Conservation (phyloP, 176 grass and related monocot species). For the Aegilops bicornis region DNA sequence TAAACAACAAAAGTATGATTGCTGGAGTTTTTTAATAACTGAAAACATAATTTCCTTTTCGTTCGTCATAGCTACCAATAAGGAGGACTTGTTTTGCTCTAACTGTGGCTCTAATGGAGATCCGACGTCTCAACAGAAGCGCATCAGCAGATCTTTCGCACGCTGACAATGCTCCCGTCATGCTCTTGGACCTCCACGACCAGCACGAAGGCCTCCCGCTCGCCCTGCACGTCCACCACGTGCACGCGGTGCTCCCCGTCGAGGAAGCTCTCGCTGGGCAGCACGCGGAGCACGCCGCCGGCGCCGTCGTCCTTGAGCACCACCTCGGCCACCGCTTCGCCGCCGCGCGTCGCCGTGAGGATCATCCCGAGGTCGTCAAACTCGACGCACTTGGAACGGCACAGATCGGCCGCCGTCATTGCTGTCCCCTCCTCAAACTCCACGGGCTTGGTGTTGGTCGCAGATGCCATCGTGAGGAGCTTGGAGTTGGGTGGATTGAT, state of each 20-base stretch:
- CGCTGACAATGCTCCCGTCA: not conserved
- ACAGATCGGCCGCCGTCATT: not conserved
- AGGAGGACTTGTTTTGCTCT: not conserved
- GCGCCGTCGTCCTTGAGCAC: not conserved
- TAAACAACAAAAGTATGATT: not conserved
- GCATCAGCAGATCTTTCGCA: not conserved
- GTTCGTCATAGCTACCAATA: not conserved
- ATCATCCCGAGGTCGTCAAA: not conserved
- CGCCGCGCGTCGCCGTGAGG: not conserved
- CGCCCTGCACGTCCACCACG: constrained; percentile 18
- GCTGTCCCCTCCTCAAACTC: not conserved
- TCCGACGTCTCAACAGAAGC: not conserved
- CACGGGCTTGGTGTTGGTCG: not conserved
- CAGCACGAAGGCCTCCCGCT: not conserved
- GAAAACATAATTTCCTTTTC: not conserved
- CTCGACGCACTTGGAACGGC: not conserved
- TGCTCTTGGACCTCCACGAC: not conserved
- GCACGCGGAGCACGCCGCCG: not conserved
- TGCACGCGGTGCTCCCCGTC: not conserved
- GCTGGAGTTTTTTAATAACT: too few relatives aligned
- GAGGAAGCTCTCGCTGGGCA: constrained; percentile 12
- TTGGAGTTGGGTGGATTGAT: not conserved
- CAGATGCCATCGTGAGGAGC: not conserved
- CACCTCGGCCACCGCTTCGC: not conserved
- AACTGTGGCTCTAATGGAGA: not conserved